These are phyloP conservation scores for Mycena indigotica DNA, from an alignment of 768 basidiomycete species.

Conservation along the genomic window DNA sequence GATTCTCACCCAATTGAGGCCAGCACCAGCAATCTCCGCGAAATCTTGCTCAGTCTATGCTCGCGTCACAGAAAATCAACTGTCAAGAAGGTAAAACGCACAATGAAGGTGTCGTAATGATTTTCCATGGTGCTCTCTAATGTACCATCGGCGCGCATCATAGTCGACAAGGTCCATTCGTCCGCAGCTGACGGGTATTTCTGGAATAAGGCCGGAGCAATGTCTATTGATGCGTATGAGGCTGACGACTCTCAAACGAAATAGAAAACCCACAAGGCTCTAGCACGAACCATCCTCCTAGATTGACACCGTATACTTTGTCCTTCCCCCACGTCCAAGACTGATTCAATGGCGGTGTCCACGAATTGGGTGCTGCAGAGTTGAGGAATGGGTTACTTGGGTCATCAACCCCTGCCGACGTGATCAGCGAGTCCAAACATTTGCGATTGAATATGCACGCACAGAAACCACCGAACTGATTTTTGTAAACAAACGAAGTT, in stretches of 20 bases:
- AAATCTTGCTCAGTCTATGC: constrained; percentile 86
- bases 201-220: constrained; percentile 68
- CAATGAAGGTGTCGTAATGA: constrained; percentile 86
- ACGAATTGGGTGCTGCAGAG: constrained; percentile 72
- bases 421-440: not conserved
- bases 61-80: not conserved
- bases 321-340: constrained; percentile 72
- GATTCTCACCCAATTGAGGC: constrained; percentile 83
- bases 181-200: constrained; percentile 65
- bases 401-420: constrained; percentile 58
- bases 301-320: constrained; percentile 68
- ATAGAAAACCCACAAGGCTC: constrained; percentile 49
- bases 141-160: constrained; percentile 66
- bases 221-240: constrained; percentile 31
- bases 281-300: constrained; percentile 75
- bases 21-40: constrained; percentile 86
- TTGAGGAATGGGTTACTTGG: constrained; percentile 76
- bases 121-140: constrained; percentile 56
- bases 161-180: constrained; percentile 72
- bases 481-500: constrained; percentile 72
- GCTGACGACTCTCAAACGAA: not conserved
- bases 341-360: constrained; percentile 78
- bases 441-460: constrained; percentile 39
- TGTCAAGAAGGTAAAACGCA: constrained; percentile 40
- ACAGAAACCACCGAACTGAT: constrained; percentile 77